These are phyloP conservation scores for Cladosporium sp. DNA, from an alignment of 2,329 filamentous ascomycete species.

Conservation along the genomic window DNA sequence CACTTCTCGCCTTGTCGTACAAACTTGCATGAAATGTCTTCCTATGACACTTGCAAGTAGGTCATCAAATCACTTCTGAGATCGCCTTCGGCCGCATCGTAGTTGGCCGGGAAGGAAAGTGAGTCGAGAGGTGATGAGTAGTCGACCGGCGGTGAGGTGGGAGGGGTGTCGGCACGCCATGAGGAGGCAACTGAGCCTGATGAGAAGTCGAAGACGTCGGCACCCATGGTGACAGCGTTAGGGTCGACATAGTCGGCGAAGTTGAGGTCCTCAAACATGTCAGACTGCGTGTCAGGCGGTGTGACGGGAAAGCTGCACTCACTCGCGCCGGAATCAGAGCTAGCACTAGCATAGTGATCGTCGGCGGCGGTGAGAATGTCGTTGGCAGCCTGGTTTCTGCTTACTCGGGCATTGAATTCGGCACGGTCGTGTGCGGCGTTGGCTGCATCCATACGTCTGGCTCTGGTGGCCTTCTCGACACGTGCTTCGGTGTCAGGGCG, in stretches of 20 bases:
- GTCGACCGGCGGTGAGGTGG: conserved; percentile 24
- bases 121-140: conserved; percentile 10
- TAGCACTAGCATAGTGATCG: conserved; percentile 14
- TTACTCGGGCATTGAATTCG: conserved; percentile 6
- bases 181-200: conserved; percentile 20
- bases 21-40: background rate
- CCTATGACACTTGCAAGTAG: conserved; percentile 9
- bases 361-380: conserved; percentile 13
- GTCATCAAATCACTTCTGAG: conserved; percentile 9
- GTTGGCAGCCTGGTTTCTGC: background rate
- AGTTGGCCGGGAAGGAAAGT: conserved; percentile 2
- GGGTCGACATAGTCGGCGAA: conserved; percentile 15
- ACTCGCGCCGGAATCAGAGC: conserved; percentile 26
- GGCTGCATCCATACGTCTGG: conserved; percentile 39
- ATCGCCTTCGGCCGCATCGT: conserved; percentile 4
- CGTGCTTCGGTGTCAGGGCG: conserved; percentile 57
- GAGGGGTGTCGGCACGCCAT: conserved; percentile 29
- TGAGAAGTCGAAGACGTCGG: conserved; percentile 18
- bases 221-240: conserved; percentile 27
- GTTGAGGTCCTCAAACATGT: conserved; percentile 22
- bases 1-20: conserved; percentile 10
- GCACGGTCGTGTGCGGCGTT: conserved; percentile 9
- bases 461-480: conserved; percentile 53
- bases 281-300: conserved; percentile 25
- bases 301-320: conserved; percentile 31